These are phyloP conservation scores for Cucumis melo DNA, from an alignment of 306 rosid species.

Conservation along the genomic window DNA sequence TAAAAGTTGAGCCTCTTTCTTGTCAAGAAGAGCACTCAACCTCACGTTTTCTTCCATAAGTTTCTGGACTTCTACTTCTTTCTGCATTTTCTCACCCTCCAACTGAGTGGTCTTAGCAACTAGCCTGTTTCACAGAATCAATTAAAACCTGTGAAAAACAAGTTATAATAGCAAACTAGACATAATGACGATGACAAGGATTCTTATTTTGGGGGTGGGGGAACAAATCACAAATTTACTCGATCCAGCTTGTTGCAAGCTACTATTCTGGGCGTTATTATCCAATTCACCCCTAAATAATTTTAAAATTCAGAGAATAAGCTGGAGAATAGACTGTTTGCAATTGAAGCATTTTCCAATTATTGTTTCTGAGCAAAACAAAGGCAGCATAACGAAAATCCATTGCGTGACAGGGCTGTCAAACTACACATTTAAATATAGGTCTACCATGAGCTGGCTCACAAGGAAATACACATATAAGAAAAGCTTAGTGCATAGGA, in stretches of 20 bases:
- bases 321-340: background rate
- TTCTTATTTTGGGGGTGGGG: too few relatives aligned
- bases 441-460: background rate
- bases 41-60: conserved; percentile 90
- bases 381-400: background rate
- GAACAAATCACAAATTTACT: background rate
- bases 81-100: conserved; percentile 95
- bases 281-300: background rate
- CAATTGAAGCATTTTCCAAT: background rate
- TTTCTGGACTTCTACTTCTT: conserved; percentile 90
- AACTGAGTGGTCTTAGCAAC: conserved; percentile 81
- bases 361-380: background rate
- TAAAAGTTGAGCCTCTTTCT: conserved; percentile 95
- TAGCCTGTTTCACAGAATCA: conserved; percentile 42
- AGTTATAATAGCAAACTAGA: background rate
- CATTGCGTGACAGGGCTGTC: background rate
- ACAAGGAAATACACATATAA: background rate
- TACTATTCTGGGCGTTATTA: background rate
- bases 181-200: background rate
- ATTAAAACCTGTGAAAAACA: background rate
- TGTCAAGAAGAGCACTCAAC: conserved; percentile 89
- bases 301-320: background rate
- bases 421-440: background rate
- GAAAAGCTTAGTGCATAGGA: background rate
- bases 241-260: background rate